Evolutionary conservation across 2,329 filamentous ascomycete species (phyloP).

Genomic region (Didymella keratinophila): DNA sequence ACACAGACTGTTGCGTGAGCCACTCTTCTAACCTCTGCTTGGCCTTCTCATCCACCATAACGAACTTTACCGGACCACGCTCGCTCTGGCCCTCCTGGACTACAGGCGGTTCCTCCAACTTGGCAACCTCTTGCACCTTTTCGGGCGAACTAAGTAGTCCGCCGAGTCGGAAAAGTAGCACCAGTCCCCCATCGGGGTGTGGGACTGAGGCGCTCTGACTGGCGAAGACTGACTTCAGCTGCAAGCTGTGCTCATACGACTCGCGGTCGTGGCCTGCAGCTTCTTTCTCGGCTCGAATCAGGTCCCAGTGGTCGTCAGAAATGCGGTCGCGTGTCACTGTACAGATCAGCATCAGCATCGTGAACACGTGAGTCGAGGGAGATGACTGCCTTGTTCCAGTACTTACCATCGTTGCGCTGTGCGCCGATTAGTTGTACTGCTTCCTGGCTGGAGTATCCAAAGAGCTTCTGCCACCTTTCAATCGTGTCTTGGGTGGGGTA

Average conservation of each 20-base stretch:
- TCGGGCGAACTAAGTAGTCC: conserved; percentile 33
- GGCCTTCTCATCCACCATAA: conserved; percentile 36
- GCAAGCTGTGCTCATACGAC: conserved; percentile 51
- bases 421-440: conserved; percentile 44
- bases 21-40: conserved; percentile 35
- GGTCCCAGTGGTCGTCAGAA: conserved; percentile 49
- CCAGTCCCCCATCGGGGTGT: conserved; percentile 23
- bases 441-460: conserved; percentile 42
- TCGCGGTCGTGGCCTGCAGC: conserved; percentile 49
- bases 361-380: neutral
- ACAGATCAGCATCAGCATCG: neutral
- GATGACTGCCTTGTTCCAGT: neutral
- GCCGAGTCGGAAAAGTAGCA: conserved; percentile 42
- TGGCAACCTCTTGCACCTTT: conserved; percentile 39
- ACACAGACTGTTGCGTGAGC: conserved; percentile 26
- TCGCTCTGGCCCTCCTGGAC: conserved; percentile 34
- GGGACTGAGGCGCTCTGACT: conserved; percentile 32
- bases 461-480: conserved; percentile 48
- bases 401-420: conserved; percentile 41
- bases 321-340: conserved; percentile 36
- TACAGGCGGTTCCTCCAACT: conserved; percentile 38
- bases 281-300: conserved; percentile 42
- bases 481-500: conserved; percentile 34
- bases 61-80: conserved; percentile 36
- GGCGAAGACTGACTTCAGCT: conserved; percentile 38